Conservation (phyloP, 495 filamentous ascomycete species). For the Trichoderma reesei region DNA sequence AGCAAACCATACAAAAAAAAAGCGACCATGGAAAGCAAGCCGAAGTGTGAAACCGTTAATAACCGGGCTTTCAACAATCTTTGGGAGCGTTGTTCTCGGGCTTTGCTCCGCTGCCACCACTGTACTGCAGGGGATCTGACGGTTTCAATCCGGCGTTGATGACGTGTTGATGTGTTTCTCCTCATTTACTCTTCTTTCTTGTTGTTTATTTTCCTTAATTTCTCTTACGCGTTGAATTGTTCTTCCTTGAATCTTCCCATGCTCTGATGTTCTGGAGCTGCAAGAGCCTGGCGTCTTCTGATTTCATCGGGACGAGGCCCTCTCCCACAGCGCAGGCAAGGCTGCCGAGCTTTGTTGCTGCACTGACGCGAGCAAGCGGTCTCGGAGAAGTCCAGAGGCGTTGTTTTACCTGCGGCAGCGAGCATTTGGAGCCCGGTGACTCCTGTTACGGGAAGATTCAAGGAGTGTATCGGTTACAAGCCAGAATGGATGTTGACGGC, state of each 20-base stretch:
- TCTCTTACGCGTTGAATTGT: not conserved
- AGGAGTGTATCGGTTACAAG: constrained; percentile 1
- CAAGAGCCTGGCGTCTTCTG: not conserved
- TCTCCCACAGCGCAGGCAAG: not conserved
- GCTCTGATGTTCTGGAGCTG: not conserved
- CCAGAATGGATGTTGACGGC: constrained; percentile 5
- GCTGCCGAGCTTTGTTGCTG: not conserved
- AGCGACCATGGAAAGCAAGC: not conserved
- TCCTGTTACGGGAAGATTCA: not conserved
- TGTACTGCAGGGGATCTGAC: not conserved
- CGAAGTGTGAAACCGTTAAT: constrained; percentile 1
- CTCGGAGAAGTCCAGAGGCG: not conserved
- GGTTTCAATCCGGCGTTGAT: not conserved
- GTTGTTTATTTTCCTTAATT: not conserved
- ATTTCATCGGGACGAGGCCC: not conserved
- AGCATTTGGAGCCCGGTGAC: not conserved
- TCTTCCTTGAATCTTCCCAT: not conserved
- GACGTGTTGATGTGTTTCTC: constrained; percentile 6
- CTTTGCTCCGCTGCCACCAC: not conserved
- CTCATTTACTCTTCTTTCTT: not conserved
- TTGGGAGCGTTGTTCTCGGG: constrained; percentile 28
- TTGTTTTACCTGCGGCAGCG: not conserved
- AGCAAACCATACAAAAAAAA: not conserved
- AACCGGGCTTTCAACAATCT: constrained; percentile 43
- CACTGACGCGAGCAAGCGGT: not conserved